A percentile compares a stretch with the other conserved stretches of the same genome.
phyloP scores from a whole-genome alignment of 441 rosid genomes.

The Jatropha multifida region DNA sequence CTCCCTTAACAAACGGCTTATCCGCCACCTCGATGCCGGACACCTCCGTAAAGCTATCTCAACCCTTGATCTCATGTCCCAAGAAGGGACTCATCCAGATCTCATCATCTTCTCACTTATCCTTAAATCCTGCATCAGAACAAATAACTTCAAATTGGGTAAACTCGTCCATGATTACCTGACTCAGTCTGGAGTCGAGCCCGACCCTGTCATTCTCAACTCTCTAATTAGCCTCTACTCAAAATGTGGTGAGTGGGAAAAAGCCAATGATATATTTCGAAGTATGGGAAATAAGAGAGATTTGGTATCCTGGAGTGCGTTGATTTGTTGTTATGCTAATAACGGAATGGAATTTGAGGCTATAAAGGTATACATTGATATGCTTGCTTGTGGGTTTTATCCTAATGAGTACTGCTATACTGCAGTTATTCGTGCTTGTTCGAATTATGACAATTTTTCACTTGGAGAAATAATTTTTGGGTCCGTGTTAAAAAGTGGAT shows the following conservation, averaged over 20 bases:
- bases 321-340: constrained; percentile 24
- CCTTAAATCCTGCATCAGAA: constrained; percentile 62
- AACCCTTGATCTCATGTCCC: constrained; percentile 43
- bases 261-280: constrained; percentile 43
- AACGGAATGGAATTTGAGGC: constrained; percentile 19
- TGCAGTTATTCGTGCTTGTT: constrained; percentile 23
- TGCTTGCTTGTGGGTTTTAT: constrained; percentile 16
- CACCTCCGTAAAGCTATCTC: constrained; percentile 48
- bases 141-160: constrained; percentile 47
- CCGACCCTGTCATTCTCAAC: constrained; percentile 48
- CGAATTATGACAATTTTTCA: background rate
- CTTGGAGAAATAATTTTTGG: constrained; percentile 16
- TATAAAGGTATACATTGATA: constrained; percentile 10
- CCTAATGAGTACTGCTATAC: constrained; percentile 25
- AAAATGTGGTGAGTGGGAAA: constrained; percentile 41
- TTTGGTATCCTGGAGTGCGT: constrained; percentile 25
- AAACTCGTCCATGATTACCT: constrained; percentile 44
- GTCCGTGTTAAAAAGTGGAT: constrained; percentile 19
- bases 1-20: constrained; percentile 31
- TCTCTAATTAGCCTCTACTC: constrained; percentile 61
- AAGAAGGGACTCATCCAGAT: constrained; percentile 40
- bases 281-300: constrained; percentile 45
- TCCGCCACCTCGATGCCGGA: constrained; percentile 45
- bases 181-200: constrained; percentile 38
- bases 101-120: constrained; percentile 51